Evolutionary conservation across 345 rosid species (phyloP), one percentile per base, ranked within the genome.

Genomic region (Lenwebbia sp.): DNA sequence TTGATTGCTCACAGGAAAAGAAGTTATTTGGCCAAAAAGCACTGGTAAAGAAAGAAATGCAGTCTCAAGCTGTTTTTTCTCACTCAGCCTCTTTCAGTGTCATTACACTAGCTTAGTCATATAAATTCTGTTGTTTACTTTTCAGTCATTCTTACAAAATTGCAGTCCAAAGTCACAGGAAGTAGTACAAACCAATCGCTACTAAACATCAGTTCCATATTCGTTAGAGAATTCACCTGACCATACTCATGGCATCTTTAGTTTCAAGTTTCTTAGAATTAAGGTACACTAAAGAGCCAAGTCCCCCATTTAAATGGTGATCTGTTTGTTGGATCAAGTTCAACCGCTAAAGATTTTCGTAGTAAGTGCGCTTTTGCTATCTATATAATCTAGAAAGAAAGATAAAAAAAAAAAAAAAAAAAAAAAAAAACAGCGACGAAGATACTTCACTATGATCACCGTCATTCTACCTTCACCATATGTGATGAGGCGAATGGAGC

Each of bases 401-500:
- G 11, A 11, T 23, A 23, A 3, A 19, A 9, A 62, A 21, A 0
- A 40, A 11, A 55, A 23, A 3, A 19, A 9, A 62, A 21, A 0
- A 11, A 55, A 23, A 3, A 19, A 9, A 62, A 21, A 0, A 40
- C 26, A 21, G 25, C 9, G 10, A 9, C 81, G 47, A 37, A 19
- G 47, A 70, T 37, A 21, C 47, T 70, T 70, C 47, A 37, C 47
- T 37, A 70, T 9, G 13, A 49, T 54, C 82, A 62, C 17, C 40
- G 5, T 49, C 52, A 5, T 15, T 30, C 44, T 89, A 94, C 96
- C 98, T 54, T 95, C 98, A 58, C 89, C 94, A 51, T 95, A 96
- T 12, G 86, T 92, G 52, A 96, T 62, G 90, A 90, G 94, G 62
- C 98, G 98, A 84, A 95, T 82, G 22, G 99, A 92, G 86, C 98